Conservation (phyloP, 75 land plant genomes). For the Cunninghamia lanceolata region DNA sequence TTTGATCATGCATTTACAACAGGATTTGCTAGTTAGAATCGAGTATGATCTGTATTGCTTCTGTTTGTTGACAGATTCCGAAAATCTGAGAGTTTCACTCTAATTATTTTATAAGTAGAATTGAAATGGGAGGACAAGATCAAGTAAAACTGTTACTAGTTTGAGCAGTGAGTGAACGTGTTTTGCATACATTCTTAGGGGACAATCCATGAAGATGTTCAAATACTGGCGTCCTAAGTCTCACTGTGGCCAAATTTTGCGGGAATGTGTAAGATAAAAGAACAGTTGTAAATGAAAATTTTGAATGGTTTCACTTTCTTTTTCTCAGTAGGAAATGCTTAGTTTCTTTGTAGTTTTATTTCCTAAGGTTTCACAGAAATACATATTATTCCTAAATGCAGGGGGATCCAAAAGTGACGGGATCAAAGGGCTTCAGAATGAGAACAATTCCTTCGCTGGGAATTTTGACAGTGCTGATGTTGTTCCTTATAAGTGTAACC, state of each 20-base stretch:
- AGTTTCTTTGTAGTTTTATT: no score
- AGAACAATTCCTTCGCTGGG: conserved; percentile 4
- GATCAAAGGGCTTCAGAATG: background rate
- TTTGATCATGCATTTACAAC: no score
- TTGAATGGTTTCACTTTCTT: background rate
- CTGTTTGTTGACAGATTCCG: background rate
- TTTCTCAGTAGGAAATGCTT: background rate
- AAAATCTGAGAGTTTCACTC: background rate
- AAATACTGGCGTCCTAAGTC: conserved; percentile 12
- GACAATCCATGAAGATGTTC: conserved; percentile 3
- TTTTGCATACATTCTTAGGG: background rate
- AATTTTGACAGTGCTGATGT: conserved; percentile 5
- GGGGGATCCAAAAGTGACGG: conserved; percentile 8
- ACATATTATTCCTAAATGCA: background rate
- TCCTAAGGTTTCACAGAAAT: background rate
- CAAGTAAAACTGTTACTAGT: background rate
- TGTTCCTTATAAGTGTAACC: background rate
- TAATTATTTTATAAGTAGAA: background rate
- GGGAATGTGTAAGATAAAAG: conserved; percentile 8
- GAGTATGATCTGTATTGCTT: background rate
- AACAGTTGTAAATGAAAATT: background rate
- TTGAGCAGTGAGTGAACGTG: background rate
- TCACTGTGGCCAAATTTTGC: background rate
- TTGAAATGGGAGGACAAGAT: background rate
- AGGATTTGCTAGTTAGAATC: background rate